Percentiles rank a stretch among this genome's conserved stretches.
These are phyloP conservation scores for Kluyveromyces starmeri DNA, from an alignment of 805 yeast genomes.

Conservation along the genomic window DNA sequence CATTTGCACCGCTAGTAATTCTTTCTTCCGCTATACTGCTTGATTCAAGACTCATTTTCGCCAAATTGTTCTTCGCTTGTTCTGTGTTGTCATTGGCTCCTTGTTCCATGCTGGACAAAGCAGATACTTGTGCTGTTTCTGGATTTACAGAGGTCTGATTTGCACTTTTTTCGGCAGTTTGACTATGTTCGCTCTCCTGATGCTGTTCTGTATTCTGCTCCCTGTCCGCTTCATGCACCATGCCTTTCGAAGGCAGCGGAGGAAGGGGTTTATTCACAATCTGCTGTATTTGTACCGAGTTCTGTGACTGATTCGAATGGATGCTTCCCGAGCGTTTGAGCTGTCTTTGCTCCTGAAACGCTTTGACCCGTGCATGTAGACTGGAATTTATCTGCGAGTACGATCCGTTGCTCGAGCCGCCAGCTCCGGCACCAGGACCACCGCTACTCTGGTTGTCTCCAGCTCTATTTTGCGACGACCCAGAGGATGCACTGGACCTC, in stretches of 20 bases:
- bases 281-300: slow-evolving; percentile 16
- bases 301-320: slow-evolving; percentile 16
- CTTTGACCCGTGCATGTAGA: slow-evolving; percentile 77
- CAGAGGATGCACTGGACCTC: slow-evolving; percentile 15
- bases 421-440: no score
- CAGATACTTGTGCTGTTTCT: background rate
- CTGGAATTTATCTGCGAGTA: slow-evolving; percentile 50
- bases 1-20: slow-evolving; percentile 1
- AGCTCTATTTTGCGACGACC: slow-evolving; percentile 18
- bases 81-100: slow-evolving; percentile 10
- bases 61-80: slow-evolving; percentile 1
- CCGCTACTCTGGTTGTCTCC: no score
- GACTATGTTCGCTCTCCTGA: background rate
- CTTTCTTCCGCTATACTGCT: background rate
- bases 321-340: slow-evolving; percentile 31
- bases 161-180: background rate
- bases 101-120: background rate
- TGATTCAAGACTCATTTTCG: background rate
- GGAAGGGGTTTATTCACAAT: slow-evolving; percentile 34
- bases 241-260: slow-evolving; percentile 30
- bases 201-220: slow-evolving; percentile 1
- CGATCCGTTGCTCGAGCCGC: background rate
- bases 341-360: slow-evolving; percentile 77
- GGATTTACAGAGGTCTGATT: slow-evolving; percentile 5
- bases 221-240: slow-evolving; percentile 3